Evolutionary conservation across 2,329 filamentous ascomycete genomes (phyloP).

Genomic region (Colletotrichum aenigma): DNA sequence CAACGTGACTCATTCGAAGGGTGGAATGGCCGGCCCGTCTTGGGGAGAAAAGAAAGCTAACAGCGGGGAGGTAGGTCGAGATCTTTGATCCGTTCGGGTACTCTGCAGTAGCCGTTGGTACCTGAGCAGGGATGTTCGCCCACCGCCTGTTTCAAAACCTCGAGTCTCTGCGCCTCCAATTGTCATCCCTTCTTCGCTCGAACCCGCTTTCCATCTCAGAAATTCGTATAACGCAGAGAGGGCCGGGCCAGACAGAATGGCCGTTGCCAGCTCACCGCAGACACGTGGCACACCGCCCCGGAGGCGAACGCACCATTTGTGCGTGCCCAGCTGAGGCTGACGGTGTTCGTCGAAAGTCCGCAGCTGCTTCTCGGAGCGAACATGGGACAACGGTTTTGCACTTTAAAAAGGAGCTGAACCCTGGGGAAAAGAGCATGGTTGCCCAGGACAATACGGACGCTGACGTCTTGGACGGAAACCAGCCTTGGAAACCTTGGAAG

Average conservation of each 20-base stretch:
- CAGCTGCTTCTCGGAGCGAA: background rate
- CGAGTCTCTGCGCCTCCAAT: background rate
- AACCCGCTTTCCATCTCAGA: background rate
- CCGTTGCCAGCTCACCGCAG: background rate
- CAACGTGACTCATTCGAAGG: background rate
- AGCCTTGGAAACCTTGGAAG: background rate
- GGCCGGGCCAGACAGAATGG: background rate
- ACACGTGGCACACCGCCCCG: conserved; percentile 2
- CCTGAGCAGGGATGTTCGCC: background rate
- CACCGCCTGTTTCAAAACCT: background rate
- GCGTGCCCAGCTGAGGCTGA: background rate
- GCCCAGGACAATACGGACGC: background rate
- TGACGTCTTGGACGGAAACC: background rate
- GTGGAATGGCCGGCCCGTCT: background rate
- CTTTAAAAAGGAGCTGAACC: background rate
- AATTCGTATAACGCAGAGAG: background rate
- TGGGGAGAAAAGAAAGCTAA: background rate
- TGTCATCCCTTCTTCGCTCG: background rate
- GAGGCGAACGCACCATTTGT: background rate
- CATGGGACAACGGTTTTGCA: background rate
- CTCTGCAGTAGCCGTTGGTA: background rate
- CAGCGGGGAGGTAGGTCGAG: background rate
- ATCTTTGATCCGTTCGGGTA: background rate
- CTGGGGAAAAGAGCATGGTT: background rate
- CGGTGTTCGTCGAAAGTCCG: background rate